Conservation (phyloP, 768 basidiomycete genomes). For the Xerocomellus amylosporus region DNA sequence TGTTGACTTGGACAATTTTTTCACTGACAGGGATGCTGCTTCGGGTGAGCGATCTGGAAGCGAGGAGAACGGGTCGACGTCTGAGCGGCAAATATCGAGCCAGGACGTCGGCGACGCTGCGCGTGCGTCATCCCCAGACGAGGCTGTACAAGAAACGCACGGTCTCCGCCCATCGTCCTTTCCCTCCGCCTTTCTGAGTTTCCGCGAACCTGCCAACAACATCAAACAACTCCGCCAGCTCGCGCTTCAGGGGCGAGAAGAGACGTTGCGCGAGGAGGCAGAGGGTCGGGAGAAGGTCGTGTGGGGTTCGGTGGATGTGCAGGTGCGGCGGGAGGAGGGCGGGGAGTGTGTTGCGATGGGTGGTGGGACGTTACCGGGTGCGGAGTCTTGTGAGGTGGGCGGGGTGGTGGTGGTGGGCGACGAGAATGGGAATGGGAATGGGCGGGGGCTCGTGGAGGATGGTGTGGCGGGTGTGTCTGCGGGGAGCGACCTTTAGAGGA, state of each 20-base stretch:
- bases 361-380: slow-evolving; percentile 10
- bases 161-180: slow-evolving; percentile 4
- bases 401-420: not conserved
- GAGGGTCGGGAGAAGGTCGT: slow-evolving; percentile 48
- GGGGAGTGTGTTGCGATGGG: too few relatives aligned
- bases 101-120: not conserved
- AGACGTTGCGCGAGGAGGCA: slow-evolving; percentile 39
- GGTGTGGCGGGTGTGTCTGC: not conserved
- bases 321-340: not conserved
- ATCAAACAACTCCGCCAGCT: slow-evolving; percentile 46
- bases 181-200: slow-evolving; percentile 30
- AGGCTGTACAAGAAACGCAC: not conserved
- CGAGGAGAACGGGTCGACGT: not conserved
- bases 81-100: not conserved
- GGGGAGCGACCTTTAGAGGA: not conserved
- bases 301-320: slow-evolving; percentile 24
- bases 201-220: slow-evolving; percentile 27
- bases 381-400: not conserved
- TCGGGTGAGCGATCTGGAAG: not conserved
- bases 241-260: slow-evolving; percentile 44
- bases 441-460: not conserved
- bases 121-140: not conserved
- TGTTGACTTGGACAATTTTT: not conserved
- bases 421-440: too few relatives aligned
- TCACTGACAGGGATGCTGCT: not conserved